Evolutionary conservation across 768 basidiomycete genomes (phyloP).

Genomic region (Lactarius hengduanensis): DNA sequence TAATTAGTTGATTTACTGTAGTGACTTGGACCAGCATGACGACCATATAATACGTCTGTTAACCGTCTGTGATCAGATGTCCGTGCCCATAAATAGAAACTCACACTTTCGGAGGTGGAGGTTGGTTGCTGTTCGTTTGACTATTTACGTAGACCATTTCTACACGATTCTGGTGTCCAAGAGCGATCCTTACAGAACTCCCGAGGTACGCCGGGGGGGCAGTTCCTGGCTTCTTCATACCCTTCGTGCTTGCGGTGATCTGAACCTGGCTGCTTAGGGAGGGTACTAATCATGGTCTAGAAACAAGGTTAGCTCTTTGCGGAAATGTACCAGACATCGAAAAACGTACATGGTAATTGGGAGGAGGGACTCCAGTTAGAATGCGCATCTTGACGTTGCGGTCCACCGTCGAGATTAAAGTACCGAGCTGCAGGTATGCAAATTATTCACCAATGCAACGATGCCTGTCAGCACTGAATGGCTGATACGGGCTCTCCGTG

Average conservation of each 20-base stretch:
- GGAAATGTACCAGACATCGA: too few relatives aligned
- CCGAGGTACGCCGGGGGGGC: constrained; percentile 83
- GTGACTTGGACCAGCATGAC: constrained; percentile 84
- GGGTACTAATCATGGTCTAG: too few relatives aligned
- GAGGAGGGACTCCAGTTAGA: too few relatives aligned
- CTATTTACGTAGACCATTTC: constrained; percentile 93
- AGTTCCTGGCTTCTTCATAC: constrained; percentile 90
- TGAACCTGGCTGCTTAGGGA: too few relatives aligned
- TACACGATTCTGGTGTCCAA: constrained; percentile 58
- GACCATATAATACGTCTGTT: constrained; percentile 83
- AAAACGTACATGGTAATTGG: too few relatives aligned
- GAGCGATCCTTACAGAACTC: constrained; percentile 42
- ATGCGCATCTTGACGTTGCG: too few relatives aligned
- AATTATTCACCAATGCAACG: too few relatives aligned
- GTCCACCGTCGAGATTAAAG: too few relatives aligned
- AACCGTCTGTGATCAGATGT: not conserved
- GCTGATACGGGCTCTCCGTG: too few relatives aligned
- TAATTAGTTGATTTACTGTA: constrained; percentile 65
- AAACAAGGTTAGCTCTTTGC: too few relatives aligned
- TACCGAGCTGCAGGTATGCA: too few relatives aligned
- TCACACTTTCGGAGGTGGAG: constrained; percentile 66
- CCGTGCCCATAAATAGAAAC: not conserved
- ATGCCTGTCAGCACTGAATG: too few relatives aligned
- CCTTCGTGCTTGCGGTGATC: constrained; percentile 77
- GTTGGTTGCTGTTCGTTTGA: constrained; percentile 42